phyloP scores from a whole-genome alignment of 257 asterid species.

The Striga asiatica region DNA sequence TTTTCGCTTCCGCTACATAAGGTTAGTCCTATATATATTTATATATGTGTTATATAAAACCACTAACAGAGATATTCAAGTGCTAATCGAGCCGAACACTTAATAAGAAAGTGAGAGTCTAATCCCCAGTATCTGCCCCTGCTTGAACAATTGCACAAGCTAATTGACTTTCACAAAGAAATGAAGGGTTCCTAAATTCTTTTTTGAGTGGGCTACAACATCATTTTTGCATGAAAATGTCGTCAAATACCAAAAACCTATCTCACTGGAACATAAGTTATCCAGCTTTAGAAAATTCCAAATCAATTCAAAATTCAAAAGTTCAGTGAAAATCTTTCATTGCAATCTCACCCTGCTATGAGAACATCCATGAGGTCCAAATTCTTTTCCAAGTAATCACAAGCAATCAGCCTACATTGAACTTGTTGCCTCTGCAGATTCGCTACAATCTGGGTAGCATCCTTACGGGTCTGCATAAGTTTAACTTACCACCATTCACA shows the following conservation, averaged over 20 bases:
- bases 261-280: not conserved
- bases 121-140: not conserved
- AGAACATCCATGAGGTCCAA: constrained; percentile 61
- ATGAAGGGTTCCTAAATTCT: not conserved
- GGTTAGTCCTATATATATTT: not conserved
- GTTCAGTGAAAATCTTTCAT: not conserved
- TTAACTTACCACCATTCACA: constrained; percentile 3
- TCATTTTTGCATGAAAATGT: not conserved
- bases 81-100: not conserved
- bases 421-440: constrained; percentile 83
- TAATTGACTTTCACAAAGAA: not conserved
- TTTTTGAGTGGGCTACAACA: not conserved
- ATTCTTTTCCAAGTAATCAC: constrained; percentile 69
- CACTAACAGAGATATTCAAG: no score
- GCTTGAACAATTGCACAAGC: not conserved
- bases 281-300: not conserved
- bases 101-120: not conserved
- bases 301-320: not conserved
- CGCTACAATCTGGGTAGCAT: constrained; percentile 75
- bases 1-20: constrained; percentile 8
- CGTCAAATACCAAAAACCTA: not conserved
- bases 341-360: constrained; percentile 52
- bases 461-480: constrained; percentile 54
- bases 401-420: constrained; percentile 66
- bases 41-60: no score